Evolutionary conservation across 805 yeast genomes (phyloP).

Genomic region (Ogataea pignaliae): DNA sequence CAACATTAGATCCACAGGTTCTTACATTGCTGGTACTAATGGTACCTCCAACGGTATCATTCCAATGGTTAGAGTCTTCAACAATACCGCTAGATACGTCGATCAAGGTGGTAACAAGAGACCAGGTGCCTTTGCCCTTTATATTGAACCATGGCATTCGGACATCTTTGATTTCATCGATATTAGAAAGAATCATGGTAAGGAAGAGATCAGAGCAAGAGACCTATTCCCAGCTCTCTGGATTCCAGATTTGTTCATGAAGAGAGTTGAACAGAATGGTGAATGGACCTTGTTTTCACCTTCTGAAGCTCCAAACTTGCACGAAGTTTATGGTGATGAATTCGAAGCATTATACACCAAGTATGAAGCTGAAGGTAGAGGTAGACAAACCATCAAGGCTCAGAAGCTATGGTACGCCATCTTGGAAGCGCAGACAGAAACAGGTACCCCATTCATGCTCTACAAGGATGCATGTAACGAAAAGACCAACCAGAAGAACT

Average conservation of each 20-base stretch:
- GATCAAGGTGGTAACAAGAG: conserved; percentile 65
- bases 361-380: conserved; percentile 49
- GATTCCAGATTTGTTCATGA: conserved; percentile 61
- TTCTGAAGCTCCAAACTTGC: conserved; percentile 52
- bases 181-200: conserved; percentile 59
- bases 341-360: conserved; percentile 46
- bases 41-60: conserved; percentile 61
- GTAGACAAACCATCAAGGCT: conserved; percentile 47
- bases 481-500: conserved; percentile 56
- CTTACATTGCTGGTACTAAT: conserved; percentile 58
- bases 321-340: conserved; percentile 53
- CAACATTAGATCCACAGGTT: conserved; percentile 55
- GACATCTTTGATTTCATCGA: conserved; percentile 57
- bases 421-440: conserved; percentile 59
- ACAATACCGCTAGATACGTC: conserved; percentile 59
- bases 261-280: conserved; percentile 51
- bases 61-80: conserved; percentile 61
- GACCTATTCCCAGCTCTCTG: conserved; percentile 60
- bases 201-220: conserved; percentile 60
- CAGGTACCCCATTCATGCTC: conserved; percentile 62
- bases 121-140: conserved; percentile 61
- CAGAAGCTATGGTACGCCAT: conserved; percentile 60
- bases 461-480: conserved; percentile 59
- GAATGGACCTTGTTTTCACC: conserved; percentile 61
- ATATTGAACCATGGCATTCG: conserved; percentile 61